These are phyloP conservation scores for Boletus eberwhitei DNA, from an alignment of 768 basidiomycete species.

Conservation along the genomic window DNA sequence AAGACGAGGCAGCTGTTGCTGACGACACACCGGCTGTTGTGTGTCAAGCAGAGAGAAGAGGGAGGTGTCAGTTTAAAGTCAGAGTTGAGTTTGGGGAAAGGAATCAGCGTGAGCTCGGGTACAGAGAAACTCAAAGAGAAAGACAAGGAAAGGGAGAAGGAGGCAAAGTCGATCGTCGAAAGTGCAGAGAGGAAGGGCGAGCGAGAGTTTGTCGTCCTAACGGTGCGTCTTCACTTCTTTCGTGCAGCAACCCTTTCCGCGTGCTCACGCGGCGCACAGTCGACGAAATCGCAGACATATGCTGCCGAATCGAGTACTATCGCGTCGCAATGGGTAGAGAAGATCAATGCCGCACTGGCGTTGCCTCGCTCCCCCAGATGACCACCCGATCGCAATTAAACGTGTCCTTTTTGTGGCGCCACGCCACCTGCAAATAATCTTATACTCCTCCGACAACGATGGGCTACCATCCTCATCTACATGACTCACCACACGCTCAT, in stretches of 20 bases:
- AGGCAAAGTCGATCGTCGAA: constrained; percentile 41
- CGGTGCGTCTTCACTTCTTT: constrained; percentile 39
- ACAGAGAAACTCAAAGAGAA: constrained; percentile 25
- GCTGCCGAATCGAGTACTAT: constrained; percentile 36
- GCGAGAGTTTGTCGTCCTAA: constrained; percentile 57
- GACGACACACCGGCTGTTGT: constrained; percentile 54
- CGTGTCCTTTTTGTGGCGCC: not conserved
- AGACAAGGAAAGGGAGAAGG: constrained; percentile 46
- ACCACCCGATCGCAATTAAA: not conserved
- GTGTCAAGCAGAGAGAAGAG: constrained; percentile 46
- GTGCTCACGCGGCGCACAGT: constrained; percentile 29
- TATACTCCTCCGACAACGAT: not conserved
- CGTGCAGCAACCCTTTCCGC: not conserved
- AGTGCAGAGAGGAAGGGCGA: constrained; percentile 53
- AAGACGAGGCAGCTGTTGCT: constrained; percentile 56
- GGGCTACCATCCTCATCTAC: not conserved
- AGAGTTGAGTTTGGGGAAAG: constrained; percentile 43
- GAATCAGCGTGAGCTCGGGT: constrained; percentile 1
- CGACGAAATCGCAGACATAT: constrained; percentile 45
- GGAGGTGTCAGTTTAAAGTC: constrained; percentile 44
- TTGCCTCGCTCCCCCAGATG: constrained; percentile 12
- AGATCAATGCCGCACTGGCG: constrained; percentile 35
- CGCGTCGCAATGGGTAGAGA: constrained; percentile 38
- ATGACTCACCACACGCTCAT: not conserved
- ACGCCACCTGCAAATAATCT: not conserved